Conservation (phyloP, 106 monocot genomes). For the Hemerocallis citrina region DNA sequence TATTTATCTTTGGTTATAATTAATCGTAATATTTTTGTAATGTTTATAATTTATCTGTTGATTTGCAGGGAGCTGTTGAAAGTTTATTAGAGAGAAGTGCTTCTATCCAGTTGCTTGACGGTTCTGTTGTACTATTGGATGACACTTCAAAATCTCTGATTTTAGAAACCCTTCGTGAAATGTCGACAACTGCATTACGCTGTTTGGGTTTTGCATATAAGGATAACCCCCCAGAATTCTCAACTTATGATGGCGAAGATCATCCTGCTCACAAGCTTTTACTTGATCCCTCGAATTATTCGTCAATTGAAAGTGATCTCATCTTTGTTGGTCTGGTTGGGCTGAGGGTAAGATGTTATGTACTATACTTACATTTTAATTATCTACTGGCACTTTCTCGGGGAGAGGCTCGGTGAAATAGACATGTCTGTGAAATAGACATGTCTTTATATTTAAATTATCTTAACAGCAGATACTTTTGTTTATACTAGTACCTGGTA, state of each 20-base stretch:
- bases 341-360: slow-evolving; percentile 40
- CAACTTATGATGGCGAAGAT: slow-evolving; percentile 67
- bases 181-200: slow-evolving; percentile 67
- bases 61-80: slow-evolving; percentile 69
- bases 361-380: not conserved
- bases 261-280: slow-evolving; percentile 71
- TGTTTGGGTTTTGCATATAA: slow-evolving; percentile 88
- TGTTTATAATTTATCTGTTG: not conserved
- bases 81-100: slow-evolving; percentile 59
- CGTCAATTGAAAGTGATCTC: slow-evolving; percentile 61
- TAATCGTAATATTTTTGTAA: not conserved
- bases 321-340: slow-evolving; percentile 71
- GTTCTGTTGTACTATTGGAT: slow-evolving; percentile 51
- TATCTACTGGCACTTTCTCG: too few relatives aligned
- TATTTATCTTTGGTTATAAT: not conserved
- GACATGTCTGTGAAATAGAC: too few relatives aligned
- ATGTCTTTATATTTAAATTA: not conserved
- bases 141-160: slow-evolving; percentile 31
- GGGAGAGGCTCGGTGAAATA: too few relatives aligned
- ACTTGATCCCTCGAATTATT: slow-evolving; percentile 68
- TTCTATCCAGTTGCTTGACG: slow-evolving; percentile 60
- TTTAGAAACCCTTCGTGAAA: slow-evolving; percentile 41
- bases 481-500: not conserved
- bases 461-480: too few relatives aligned
- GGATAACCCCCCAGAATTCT: slow-evolving; percentile 51